Base-by-base conservation (phyloP, 2,329 filamentous ascomycete species). In the Macrophomina pseudophaseolina region DNA sequence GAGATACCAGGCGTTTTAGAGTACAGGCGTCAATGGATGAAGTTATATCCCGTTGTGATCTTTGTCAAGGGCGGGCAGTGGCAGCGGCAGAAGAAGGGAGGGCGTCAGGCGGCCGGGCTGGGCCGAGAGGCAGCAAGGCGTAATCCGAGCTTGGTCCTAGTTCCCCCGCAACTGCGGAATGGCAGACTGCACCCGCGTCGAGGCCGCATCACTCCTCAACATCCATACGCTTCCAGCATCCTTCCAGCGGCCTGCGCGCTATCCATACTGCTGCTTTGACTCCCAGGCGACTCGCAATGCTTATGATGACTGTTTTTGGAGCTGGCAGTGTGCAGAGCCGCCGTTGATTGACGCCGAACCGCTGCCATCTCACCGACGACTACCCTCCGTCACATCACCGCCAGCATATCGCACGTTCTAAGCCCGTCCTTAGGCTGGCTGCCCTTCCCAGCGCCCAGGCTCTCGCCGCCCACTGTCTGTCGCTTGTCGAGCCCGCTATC, bases 261-360 rank as follows among this genome's bases (percentile, higher is more conserved):
- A 64, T 53, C 46, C 33, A 40, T 53, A 44, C 54, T 33, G 28
- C 33, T 44, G 46, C 46, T 28, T 32, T 35, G 32, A 18, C 33
- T 44, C 35, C 35, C 53, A 23, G 42, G 53, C 54, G 35, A 62
- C 49, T 49, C 40, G 65, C 65, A 62, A 66, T 66, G 65, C 65
- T 62, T 54, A 51, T 62, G 65, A 66, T 66, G 65, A 48, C 35
- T 66, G 65, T 62, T 28, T 44, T 8, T 66, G 65, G 49, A 62
- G 65, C 65, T 66, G 54, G 54, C 56, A 66, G 65, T 63, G 65
- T 62, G 56, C 54, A 66, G 38, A 52, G 65, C 56, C 54, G 64
- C 54, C 65, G 65, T 66, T 66, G 65, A 66, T 56, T 44, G 56
- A 52, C 52, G 54, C 65, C 56, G 48, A 46, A 60, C 65, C 48